Conservation (phyloP, 805 yeast species). For the Dipodascus geniculatus region DNA sequence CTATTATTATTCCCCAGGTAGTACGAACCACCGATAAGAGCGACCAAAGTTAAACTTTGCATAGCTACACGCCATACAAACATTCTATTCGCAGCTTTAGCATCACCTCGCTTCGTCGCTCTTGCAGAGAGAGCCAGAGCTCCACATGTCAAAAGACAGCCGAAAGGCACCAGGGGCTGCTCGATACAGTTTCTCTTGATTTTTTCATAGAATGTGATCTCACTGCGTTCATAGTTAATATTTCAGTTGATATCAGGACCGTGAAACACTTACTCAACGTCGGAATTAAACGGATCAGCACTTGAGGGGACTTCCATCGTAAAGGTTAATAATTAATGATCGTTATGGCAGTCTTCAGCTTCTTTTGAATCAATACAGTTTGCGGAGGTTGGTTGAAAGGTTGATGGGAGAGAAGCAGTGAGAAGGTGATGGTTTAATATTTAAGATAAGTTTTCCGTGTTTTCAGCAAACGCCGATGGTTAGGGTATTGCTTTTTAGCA, state of each 20-base stretch:
- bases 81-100: conserved; percentile 68
- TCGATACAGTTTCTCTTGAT: conserved; percentile 45
- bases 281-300: neutral
- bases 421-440: neutral
- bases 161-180: conserved; percentile 85
- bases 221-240: neutral
- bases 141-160: conserved; percentile 63
- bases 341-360: too few relatives aligned
- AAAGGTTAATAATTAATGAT: too few relatives aligned
- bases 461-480: neutral
- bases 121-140: conserved; percentile 73
- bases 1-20: conserved; percentile 38
- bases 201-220: conserved; percentile 10
- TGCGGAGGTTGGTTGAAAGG: too few relatives aligned
- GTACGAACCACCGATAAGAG: conserved; percentile 70
- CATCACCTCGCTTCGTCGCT: conserved; percentile 62
- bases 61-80: conserved; percentile 83
- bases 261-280: neutral
- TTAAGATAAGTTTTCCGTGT: neutral
- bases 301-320: conserved; percentile 2
- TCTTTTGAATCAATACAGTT: too few relatives aligned
- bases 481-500: neutral
- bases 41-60: conserved; percentile 74
- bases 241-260: neutral
- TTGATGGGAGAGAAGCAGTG: neutral